These are phyloP conservation scores for Lepiota subincarnata DNA, from an alignment of 768 basidiomycete species.

Conservation along the genomic window DNA sequence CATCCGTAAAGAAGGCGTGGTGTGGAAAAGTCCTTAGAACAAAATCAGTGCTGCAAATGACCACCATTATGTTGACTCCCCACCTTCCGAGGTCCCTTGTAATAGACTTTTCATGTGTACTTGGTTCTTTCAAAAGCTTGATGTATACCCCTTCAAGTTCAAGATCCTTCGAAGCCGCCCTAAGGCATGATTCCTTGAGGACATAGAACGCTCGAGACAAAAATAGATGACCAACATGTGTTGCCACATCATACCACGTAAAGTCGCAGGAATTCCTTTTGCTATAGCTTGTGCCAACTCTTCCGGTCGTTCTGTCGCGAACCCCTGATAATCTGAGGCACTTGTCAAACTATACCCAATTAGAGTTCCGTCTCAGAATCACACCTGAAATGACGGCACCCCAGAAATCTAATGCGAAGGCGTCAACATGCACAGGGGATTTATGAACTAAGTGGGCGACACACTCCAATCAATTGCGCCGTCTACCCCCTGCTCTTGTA, in stretches of 20 bases:
- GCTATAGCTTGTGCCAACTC: constrained; percentile 88
- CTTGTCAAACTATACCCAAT: background rate
- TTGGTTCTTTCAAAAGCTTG: constrained; percentile 73
- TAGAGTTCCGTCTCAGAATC: background rate
- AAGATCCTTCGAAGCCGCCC: constrained; percentile 91
- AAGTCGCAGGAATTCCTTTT: constrained; percentile 79
- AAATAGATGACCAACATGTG: constrained; percentile 57
- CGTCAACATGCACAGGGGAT: background rate
- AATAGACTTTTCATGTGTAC: constrained; percentile 92
- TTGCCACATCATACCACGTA: constrained; percentile 96
- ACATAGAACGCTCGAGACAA: constrained; percentile 2
- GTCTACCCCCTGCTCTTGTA: constrained; percentile 33
- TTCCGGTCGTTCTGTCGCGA: constrained; percentile 75
- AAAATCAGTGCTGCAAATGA: constrained; percentile 5
- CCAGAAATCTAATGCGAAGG: constrained; percentile 73
- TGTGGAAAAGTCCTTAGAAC: constrained; percentile 86
- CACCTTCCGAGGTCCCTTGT: constrained; percentile 86
- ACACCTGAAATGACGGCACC: constrained; percentile 85
- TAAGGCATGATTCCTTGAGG: constrained; percentile 24
- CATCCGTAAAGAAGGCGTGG: constrained; percentile 93
- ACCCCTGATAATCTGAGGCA: constrained; percentile 75
- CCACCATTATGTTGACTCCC: constrained; percentile 13
- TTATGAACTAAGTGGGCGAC: constrained; percentile 17
- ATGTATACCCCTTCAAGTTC: constrained; percentile 84
- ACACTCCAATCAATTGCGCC: constrained; percentile 74